A percentile compares a stretch with the other conserved stretches of the same genome.
These are phyloP conservation scores for Cocos nucifera DNA, from an alignment of 176 grass and related monocot species.

Conservation along the genomic window DNA sequence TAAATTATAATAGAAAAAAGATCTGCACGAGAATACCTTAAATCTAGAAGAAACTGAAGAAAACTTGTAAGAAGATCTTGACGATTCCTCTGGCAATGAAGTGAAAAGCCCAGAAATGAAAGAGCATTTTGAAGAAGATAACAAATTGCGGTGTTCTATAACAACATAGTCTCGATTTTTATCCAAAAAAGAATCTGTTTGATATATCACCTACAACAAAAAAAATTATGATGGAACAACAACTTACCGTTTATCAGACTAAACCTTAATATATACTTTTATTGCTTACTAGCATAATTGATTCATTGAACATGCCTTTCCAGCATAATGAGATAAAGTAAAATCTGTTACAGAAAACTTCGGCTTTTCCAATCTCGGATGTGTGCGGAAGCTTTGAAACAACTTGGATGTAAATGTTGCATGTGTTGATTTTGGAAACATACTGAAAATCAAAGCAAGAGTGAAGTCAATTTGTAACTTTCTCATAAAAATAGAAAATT, in stretches of 20 bases:
- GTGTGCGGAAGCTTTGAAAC: constrained; percentile 70
- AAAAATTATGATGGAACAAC: constrained; percentile 5
- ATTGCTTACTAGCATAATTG: constrained; percentile 31
- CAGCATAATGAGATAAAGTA: constrained; percentile 85
- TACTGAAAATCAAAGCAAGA: constrained; percentile 41
- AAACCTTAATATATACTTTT: too few relatives aligned
- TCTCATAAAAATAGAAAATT: too few relatives aligned
- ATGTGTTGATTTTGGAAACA: constrained; percentile 98
- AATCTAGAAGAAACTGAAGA: constrained; percentile 96
- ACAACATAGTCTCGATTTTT: constrained; percentile 98
- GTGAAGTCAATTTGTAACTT: constrained; percentile 27
- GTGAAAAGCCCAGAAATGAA: constrained; percentile 90
- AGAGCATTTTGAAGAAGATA: constrained; percentile 80
- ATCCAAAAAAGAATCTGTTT: constrained; percentile 93
- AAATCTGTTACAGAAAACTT: constrained; percentile 99
- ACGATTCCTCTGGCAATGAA: constrained; percentile 72
- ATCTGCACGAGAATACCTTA: constrained; percentile 45
- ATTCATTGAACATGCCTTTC: constrained; percentile 55
- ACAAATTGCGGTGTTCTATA: constrained; percentile 82
- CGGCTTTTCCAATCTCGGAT: constrained; percentile 83
- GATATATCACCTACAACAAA: constrained; percentile 72
- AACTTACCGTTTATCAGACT: too few relatives aligned
- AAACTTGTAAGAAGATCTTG: constrained; percentile 97
- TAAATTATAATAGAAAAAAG: constrained; percentile 9
- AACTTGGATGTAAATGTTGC: constrained; percentile 81